Conservation (phyloP, 345 rosid genomes). For the Punica granatum region DNA sequence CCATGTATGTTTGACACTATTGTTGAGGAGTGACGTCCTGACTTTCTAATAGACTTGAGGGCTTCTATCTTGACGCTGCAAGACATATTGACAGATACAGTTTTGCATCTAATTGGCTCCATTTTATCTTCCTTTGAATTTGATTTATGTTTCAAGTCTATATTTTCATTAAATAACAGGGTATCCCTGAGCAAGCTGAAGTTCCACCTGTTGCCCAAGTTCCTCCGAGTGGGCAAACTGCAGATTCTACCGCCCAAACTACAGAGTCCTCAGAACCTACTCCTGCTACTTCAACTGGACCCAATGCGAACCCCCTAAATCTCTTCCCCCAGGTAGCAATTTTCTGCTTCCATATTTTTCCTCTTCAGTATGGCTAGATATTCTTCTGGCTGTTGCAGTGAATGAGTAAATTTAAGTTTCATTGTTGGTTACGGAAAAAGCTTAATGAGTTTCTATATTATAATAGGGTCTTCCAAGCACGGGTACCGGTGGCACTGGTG, state of each 20-base stretch:
- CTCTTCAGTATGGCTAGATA: not conserved
- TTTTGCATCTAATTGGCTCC: no score
- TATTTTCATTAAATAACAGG: slow-evolving; percentile 20
- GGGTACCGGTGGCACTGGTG: no score
- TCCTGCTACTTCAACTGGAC: no score
- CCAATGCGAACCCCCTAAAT: slow-evolving; percentile 80
- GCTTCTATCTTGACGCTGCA: no score
- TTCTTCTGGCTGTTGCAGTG: not conserved
- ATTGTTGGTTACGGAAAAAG: no score
- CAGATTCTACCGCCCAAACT: slow-evolving; percentile 41
- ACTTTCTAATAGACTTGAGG: no score
- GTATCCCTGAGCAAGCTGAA: slow-evolving; percentile 73
- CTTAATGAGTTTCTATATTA: no score
- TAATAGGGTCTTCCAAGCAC: no score
- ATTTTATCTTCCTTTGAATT: not conserved
- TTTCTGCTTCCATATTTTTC: not conserved
- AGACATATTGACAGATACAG: no score
- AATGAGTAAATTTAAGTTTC: no score
- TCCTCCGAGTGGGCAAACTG: slow-evolving; percentile 37
- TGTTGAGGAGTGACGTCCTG: no score
- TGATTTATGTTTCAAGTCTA: not conserved
- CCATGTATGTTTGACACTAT: no score
- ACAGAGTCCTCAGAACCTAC: slow-evolving; percentile 18
- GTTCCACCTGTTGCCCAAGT: slow-evolving; percentile 33
- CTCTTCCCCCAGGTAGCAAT: slow-evolving; percentile 83